Percentiles rank a stretch among this genome's conserved stretches.
Evolutionary conservation across 129 eudicot genomes (phyloP).

Genomic region (Helianthus annuus): HanXRQr2.0-SUNRISE NC_035443.2:2061909-2062408

Average conservation of each 20-base stretch:
- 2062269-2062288: background rate
- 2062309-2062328: background rate
- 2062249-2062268: slow-evolving; percentile 64
- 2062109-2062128: slow-evolving; percentile 71
- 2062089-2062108: slow-evolving; percentile 90
- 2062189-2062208: slow-evolving; percentile 79
- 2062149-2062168: slow-evolving; percentile 93
- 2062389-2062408: slow-evolving; percentile 93
- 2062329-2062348: slow-evolving; percentile 92
- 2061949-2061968: slow-evolving; percentile 90
- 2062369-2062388: slow-evolving; percentile 93
- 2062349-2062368: slow-evolving; percentile 96
- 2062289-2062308: background rate
- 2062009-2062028: slow-evolving; percentile 61
- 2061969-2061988: slow-evolving; percentile 90
- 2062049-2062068: slow-evolving; percentile 77
- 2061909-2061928: slow-evolving; percentile 81
- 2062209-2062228: slow-evolving; percentile 76
- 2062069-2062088: slow-evolving; percentile 90
- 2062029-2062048: slow-evolving; percentile 75
- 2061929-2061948: slow-evolving; percentile 77
- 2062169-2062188: slow-evolving; percentile 92
- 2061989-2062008: slow-evolving; percentile 71
- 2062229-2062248: slow-evolving; percentile 74
- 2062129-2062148: slow-evolving; percentile 78